Percentiles rank a stretch among this genome's conserved stretches.
Conservation (phyloP, 169 alveolate genomes). For the Plasmodium knowlesi region DNA sequence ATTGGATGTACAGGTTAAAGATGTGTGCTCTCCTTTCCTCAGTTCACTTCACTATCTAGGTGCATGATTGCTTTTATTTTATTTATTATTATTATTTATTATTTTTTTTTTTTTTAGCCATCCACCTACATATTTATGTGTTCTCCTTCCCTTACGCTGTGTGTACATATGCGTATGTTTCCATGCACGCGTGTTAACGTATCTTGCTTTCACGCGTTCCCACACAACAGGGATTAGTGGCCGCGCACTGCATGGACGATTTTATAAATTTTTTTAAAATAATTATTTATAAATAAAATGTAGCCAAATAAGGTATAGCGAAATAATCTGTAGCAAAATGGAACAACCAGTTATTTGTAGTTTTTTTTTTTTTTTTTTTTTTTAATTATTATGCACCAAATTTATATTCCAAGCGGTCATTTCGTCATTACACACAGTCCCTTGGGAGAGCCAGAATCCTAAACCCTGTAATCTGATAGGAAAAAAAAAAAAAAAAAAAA, state of each 20-base stretch:
- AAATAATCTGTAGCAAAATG: slow-evolving; percentile 10
- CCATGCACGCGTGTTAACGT: neutral
- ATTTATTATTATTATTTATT: neutral
- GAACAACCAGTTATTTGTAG: neutral
- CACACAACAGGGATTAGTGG: neutral
- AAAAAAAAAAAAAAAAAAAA: neutral
- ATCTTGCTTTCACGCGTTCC: neutral
- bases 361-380: too few species aligned
- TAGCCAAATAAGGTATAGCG: neutral
- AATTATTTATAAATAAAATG: slow-evolving; percentile 63
- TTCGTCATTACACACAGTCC: neutral
- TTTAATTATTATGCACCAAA: neutral
- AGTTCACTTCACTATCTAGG: neutral
- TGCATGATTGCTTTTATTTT: neutral
- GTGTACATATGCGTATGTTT: neutral
- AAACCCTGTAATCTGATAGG: neutral
- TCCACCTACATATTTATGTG: neutral
- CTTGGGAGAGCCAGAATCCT: neutral
- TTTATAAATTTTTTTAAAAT: slow-evolving; percentile 55
- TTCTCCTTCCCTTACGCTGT: neutral
- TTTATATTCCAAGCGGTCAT: neutral
- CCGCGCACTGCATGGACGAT: slow-evolving; percentile 32
- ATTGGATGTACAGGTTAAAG: neutral
- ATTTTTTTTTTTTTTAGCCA: neutral
- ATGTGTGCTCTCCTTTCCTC: neutral